Base-by-base conservation (phyloP, 2,329 filamentous ascomycete species). In the Phoma herbarum region DNA sequence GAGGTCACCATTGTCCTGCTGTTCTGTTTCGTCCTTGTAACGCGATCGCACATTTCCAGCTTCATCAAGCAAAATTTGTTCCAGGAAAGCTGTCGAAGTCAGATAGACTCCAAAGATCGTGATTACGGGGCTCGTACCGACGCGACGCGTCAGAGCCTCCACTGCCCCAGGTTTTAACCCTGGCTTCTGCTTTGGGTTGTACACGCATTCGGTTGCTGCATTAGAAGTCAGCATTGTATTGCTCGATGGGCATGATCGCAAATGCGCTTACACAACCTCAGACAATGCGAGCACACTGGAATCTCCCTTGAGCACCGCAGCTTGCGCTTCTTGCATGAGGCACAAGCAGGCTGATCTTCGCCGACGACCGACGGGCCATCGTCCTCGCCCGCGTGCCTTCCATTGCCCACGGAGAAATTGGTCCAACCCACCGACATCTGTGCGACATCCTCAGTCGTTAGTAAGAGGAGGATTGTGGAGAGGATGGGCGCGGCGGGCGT, bases 101-200 rank as follows among this genome's bases (percentile, higher is more conserved):
- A 68, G 62, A 64, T n/a, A 44, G 16, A 31, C 29, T 25, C 37
- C 3, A 22, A 9, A 44, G 16, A 29, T 45, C 42, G 10, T 23
- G 22, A 54, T 16, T 33, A 39, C 4, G 12, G 23, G 20, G 28
- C 37, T 42, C 65, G 20, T 67, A 74, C 72, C 69, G 9, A 75
- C 71, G 53, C 73, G 73, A 45, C 72, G 68, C 26, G 72, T 69
- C 60, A 75, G 67, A 22, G 69, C 73, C 48, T 75, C 73, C 20
- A 75, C 64, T 11, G 73, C 73, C 11, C 73, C 73, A 14, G 71
- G 68, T 52, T 75, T 75, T 18, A 75, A 57, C 1, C 73, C 73
- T 7, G 73, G 73, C 56, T 74, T 75, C 33, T 74, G 71, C 54
- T 73, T 75, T 25, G 73, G 67, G 23, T 66, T 65, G 42, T 75